Base-by-base conservation (phyloP, 2,329 filamentous ascomycete species). In the Colletotrichum lupini region DNA sequence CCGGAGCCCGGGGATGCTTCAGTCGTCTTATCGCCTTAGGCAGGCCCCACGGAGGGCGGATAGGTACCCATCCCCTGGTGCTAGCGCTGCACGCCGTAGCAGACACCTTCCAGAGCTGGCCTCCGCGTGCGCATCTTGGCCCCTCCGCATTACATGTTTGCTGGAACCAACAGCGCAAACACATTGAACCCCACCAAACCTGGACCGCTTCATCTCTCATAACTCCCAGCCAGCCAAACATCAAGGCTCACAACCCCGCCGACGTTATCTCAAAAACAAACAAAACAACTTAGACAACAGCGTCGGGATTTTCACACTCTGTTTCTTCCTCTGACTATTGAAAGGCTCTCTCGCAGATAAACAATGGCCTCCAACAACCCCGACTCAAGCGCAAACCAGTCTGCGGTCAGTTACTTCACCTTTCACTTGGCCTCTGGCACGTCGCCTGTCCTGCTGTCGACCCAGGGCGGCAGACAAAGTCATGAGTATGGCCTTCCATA, bases 301-400 rank as follows among this genome's bases (percentile, higher is more conserved):
- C 8, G 8, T n/a, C n/a, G 19, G 1, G 16, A 6, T 4, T 9
- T 49, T 2, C 3, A 7, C 19, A 49, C 19, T 4, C 16, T 1
- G 3, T 7, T 7, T 11, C 42, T 49, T 4, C 16, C 42, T 49
- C n/a, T 49, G 7, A 19, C 19, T 0, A 49, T 2, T n/a, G 3
- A 49, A n/a, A 49, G 19, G 1, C 19, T 42, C 16, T 49, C 42
- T 8, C 42, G 7, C 24, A 16, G 14, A 49, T 32, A 42, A 76
- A 67, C 28, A 49, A 86, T 86, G 84, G 78, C 83, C 12, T 81
- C 82, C 71, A 82, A 82, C 74, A 81, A 83, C 68, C 76, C 80
- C 74, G 79, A 84, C 53, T 77, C 82, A 28, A 80, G 76, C 72
- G 75, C 77, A 61, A 77, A 57, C 57, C 83, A 83, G 76, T 76